Percentiles rank a stretch among this genome's conserved stretches.
phyloP scores from a whole-genome alignment of 768 basidiomycete species.

The Paxillus involutus region DNA sequence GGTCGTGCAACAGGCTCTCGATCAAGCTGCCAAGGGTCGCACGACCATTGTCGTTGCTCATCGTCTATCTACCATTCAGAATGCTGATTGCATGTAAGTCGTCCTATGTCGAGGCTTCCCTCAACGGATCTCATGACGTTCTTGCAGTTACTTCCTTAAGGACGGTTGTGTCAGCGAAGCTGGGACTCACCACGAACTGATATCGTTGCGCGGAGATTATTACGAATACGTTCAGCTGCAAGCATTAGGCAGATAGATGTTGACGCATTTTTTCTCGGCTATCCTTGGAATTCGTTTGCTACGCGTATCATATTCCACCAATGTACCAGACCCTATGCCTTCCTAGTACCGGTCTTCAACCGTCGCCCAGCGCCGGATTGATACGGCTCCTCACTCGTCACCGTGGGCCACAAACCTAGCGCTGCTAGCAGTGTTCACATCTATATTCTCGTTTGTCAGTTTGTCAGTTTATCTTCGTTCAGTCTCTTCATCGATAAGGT shows the following conservation, averaged over 20 bases:
- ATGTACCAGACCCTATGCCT: background rate
- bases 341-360: no score
- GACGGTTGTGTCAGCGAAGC: constrained; percentile 83
- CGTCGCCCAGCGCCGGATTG: background rate
- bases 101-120: background rate
- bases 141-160: constrained; percentile 78
- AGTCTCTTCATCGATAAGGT: no score
- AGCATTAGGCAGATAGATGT: constrained; percentile 50
- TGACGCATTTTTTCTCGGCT: background rate
- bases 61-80: constrained; percentile 89
- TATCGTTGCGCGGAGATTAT: constrained; percentile 64
- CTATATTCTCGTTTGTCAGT: no score
- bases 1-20: constrained; percentile 92
- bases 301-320: constrained; percentile 1
- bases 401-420: no score
- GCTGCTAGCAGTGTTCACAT: no score
- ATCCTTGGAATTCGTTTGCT: constrained; percentile 5
- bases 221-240: constrained; percentile 90
- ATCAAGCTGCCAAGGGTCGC: constrained; percentile 87
- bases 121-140: background rate
- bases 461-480: no score
- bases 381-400: no score
- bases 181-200: constrained; percentile 85
- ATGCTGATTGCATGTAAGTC: constrained; percentile 82
- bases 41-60: constrained; percentile 97